Evolutionary conservation across 176 grass and related monocot genomes (phyloP).

Genomic region (Bromus sterilis): DNA sequence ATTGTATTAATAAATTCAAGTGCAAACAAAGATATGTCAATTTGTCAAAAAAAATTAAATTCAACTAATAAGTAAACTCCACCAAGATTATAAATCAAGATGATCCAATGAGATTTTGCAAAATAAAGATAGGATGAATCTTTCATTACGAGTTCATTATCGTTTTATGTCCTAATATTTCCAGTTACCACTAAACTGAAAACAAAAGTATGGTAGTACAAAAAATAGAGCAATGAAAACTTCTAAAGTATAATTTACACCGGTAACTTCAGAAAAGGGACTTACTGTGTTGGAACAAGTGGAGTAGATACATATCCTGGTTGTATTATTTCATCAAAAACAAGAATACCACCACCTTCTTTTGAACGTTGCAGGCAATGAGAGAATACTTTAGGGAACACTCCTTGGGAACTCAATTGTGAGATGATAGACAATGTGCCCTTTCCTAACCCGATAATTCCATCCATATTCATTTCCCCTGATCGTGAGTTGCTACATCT

Average conservation of each 20-base stretch:
- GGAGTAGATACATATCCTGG: conserved; percentile 81
- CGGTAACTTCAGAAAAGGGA: neutral
- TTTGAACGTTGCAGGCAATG: conserved; percentile 87
- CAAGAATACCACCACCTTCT: conserved; percentile 77
- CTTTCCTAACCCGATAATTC: conserved; percentile 86
- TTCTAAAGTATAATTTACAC: neutral
- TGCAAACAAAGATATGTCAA: too few species aligned
- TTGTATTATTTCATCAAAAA: conserved; percentile 73
- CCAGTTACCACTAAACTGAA: neutral
- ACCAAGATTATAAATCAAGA: neutral
- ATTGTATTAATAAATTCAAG: neutral
- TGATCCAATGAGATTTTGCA: neutral
- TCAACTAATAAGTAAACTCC: neutral
- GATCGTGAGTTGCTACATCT: conserved; percentile 84
- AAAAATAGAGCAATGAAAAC: neutral
- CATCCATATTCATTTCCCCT: conserved; percentile 72
- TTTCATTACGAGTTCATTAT: neutral
- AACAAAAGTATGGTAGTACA: neutral
- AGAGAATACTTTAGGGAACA: conserved; percentile 68
- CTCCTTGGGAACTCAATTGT: conserved; percentile 51
- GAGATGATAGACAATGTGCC: conserved; percentile 67
- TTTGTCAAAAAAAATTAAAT: neutral
- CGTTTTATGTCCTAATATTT: neutral
- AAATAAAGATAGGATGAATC: neutral
- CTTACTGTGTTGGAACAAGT: conserved; percentile 77